Conservation (phyloP, 352 stramenopile species). For the Phytopythium montanum region DNA sequence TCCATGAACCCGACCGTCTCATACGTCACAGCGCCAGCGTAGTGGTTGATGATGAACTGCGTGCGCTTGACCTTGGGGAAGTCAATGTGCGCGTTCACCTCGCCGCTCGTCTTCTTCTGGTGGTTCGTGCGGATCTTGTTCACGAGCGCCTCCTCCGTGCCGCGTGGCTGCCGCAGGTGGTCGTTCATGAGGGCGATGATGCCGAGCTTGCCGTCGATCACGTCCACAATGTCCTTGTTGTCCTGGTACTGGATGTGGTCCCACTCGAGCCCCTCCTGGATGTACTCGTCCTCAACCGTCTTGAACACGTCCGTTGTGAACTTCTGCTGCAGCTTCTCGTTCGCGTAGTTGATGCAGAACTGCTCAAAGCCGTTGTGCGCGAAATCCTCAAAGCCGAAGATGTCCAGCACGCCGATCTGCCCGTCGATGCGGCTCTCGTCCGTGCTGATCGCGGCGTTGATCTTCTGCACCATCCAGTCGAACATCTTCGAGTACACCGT, state of each 20-base stretch:
- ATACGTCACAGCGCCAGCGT: constrained; percentile 94
- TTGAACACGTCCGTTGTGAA: constrained; percentile 96
- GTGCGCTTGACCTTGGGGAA: constrained; percentile 88
- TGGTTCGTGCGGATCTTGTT: constrained; percentile 88
- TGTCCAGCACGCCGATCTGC: constrained; percentile 97
- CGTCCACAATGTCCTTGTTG: constrained; percentile 97
- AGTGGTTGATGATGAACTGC: constrained; percentile 96
- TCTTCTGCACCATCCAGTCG: constrained; percentile 95
- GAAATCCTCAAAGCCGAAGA: constrained; percentile 99
- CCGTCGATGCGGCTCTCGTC: constrained; percentile 65
- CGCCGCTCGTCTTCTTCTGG: constrained; percentile 58
- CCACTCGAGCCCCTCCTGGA: constrained; percentile 96
- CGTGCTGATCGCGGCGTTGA: constrained; percentile 84
- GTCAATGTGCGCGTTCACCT: constrained; percentile 73
- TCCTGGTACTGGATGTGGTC: constrained; percentile 98
- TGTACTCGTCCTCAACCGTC: constrained; percentile 98
- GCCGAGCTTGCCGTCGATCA: constrained; percentile 92
- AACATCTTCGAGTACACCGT: constrained; percentile 98
- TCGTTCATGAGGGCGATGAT: constrained; percentile 90
- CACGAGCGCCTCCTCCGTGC: constrained; percentile 84
- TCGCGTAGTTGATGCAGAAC: constrained; percentile 93
- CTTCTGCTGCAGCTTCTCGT: constrained; percentile 91
- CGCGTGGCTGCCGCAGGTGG: constrained; percentile 78
- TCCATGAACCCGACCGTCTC: constrained; percentile 95
- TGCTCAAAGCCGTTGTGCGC: constrained; percentile 91